Evolutionary conservation across 306 rosid species (phyloP).

Genomic region (Hippophae tibetana): DNA sequence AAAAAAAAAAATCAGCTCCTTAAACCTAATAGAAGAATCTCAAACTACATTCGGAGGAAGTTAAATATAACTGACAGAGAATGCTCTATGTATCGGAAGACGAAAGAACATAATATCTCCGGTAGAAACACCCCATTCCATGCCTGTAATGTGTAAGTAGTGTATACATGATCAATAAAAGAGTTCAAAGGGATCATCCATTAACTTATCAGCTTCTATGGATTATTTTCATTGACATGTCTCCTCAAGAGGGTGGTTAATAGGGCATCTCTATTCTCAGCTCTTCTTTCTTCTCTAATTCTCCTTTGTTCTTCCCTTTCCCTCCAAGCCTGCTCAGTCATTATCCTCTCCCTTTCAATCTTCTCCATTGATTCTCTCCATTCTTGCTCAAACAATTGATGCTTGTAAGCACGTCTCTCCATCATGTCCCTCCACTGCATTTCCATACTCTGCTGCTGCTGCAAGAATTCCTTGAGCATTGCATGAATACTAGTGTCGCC

Average conservation of each 20-base stretch:
- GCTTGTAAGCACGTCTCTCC: slow-evolving; percentile 52
- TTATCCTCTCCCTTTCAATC: slow-evolving; percentile 71
- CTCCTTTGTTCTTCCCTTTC: slow-evolving; percentile 84
- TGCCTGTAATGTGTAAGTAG: slow-evolving; percentile 15
- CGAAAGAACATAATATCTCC: slow-evolving; percentile 3
- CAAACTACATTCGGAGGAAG: too few species aligned
- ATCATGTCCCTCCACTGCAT: slow-evolving; percentile 79
- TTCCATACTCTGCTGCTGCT: slow-evolving; percentile 73
- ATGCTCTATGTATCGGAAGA: too few species aligned
- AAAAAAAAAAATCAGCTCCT: too few species aligned
- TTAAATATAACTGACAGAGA: too few species aligned
- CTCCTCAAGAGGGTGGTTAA: slow-evolving; percentile 62
- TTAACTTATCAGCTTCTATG: slow-evolving; percentile 16
- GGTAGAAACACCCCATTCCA: slow-evolving; percentile 13
- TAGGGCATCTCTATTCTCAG: slow-evolving; percentile 74
- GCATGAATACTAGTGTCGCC: slow-evolving; percentile 30
- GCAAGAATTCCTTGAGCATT: slow-evolving; percentile 57
- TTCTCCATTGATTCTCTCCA: slow-evolving; percentile 74
- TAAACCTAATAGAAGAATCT: too few species aligned
- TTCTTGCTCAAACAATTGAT: slow-evolving; percentile 64
- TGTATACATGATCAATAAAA: slow-evolving; percentile 20
- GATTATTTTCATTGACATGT: slow-evolving; percentile 46
- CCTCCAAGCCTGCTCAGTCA: slow-evolving; percentile 70
- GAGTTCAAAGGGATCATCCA: slow-evolving; percentile 12
- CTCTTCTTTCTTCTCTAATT: slow-evolving; percentile 66